These are phyloP conservation scores for Globisporangium radiosum DNA, from an alignment of 352 stramenopile genomes.

Conservation along the genomic window DNA sequence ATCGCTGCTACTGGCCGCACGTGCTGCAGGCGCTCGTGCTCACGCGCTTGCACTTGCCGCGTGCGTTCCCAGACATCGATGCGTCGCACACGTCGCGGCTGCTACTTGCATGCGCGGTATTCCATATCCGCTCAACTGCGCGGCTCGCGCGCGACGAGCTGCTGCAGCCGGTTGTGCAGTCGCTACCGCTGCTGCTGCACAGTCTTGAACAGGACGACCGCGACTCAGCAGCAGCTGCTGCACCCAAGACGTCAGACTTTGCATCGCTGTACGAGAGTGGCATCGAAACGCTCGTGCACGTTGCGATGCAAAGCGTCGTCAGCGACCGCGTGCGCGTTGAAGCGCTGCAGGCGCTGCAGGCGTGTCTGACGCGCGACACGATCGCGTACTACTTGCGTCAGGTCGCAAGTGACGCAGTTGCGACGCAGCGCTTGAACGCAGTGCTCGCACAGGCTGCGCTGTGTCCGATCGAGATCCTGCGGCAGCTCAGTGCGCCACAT, in stretches of 20 bases:
- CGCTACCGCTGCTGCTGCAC: slow-evolving; percentile 30
- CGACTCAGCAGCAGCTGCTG: neutral
- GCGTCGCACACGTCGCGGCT: slow-evolving; percentile 12
- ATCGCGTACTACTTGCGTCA: slow-evolving; percentile 13
- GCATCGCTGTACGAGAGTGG: slow-evolving; percentile 16
- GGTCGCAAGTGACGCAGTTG: neutral
- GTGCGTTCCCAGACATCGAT: slow-evolving; percentile 1
- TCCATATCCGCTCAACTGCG: slow-evolving; percentile 35
- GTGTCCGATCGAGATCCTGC: slow-evolving; percentile 33
- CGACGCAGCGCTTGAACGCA: slow-evolving; percentile 13
- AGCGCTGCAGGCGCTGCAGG: slow-evolving; percentile 33
- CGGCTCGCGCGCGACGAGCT: slow-evolving; percentile 27
- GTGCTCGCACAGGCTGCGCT: slow-evolving; percentile 29
- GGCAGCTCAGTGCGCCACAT: slow-evolving; percentile 29
- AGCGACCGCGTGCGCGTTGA: slow-evolving; percentile 20
- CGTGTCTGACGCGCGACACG: slow-evolving; percentile 32
- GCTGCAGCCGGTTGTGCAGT: slow-evolving; percentile 17
- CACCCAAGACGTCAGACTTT: neutral
- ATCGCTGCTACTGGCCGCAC: slow-evolving; percentile 53
- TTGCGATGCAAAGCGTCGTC: slow-evolving; percentile 27
- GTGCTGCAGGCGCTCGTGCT: slow-evolving; percentile 41
- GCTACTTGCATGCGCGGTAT: slow-evolving; percentile 32
- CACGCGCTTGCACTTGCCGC: slow-evolving; percentile 22
- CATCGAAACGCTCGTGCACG: slow-evolving; percentile 27
- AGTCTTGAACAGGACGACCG: neutral